These are phyloP conservation scores for Quercus parvula DNA, from an alignment of 306 rosid species.

Conservation along the genomic window DNA sequence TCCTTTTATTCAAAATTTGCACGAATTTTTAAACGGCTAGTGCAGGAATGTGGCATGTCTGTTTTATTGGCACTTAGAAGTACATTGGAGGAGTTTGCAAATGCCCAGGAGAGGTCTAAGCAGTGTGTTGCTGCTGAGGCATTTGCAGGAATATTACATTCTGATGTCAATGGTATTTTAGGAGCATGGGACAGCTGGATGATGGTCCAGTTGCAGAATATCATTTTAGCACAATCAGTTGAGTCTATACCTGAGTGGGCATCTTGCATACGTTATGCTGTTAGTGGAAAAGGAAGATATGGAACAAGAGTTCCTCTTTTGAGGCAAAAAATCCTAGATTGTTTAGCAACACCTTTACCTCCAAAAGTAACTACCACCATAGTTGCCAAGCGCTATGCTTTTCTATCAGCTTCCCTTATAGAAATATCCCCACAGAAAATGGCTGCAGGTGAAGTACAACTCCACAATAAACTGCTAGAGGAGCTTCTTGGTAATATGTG, in stretches of 20 bases:
- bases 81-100: slow-evolving; percentile 73
- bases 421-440: slow-evolving; percentile 87
- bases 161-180: slow-evolving; percentile 78
- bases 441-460: slow-evolving; percentile 72
- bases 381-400: slow-evolving; percentile 84
- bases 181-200: slow-evolving; percentile 93
- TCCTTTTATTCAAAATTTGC: slow-evolving; percentile 89
- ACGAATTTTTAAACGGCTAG: slow-evolving; percentile 84
- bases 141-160: slow-evolving; percentile 88
- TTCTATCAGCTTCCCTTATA: slow-evolving; percentile 89
- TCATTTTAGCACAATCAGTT: slow-evolving; percentile 77
- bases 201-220: slow-evolving; percentile 75
- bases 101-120: slow-evolving; percentile 94
- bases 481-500: slow-evolving; percentile 88
- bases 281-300: slow-evolving; percentile 90
- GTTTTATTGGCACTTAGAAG: slow-evolving; percentile 68
- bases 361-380: slow-evolving; percentile 86
- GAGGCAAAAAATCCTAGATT: slow-evolving; percentile 85
- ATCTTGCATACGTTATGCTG: slow-evolving; percentile 87
- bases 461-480: slow-evolving; percentile 73
- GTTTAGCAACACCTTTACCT: slow-evolving; percentile 75
- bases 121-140: slow-evolving; percentile 99
- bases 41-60: slow-evolving; percentile 95
- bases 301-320: slow-evolving; percentile 86
- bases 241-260: slow-evolving; percentile 99